Conservation (phyloP, 1,139 yeast species). For the Debaryomyces robertsiae region DNA sequence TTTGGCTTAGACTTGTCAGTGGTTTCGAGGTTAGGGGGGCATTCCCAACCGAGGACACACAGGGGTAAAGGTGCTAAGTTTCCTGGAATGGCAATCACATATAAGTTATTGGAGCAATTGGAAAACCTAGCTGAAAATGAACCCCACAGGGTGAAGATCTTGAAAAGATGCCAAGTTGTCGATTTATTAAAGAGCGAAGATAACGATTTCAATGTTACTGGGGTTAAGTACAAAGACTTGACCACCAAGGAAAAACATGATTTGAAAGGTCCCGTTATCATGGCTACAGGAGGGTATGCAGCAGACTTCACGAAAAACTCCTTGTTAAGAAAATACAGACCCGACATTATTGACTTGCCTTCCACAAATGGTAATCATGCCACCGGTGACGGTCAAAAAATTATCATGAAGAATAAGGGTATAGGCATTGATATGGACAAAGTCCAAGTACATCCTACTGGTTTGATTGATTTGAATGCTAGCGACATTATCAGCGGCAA, state of each 20-base stretch:
- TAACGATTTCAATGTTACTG: constrained; percentile 34
- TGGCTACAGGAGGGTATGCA: constrained; percentile 83
- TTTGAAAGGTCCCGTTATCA: constrained; percentile 58
- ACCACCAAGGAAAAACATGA: constrained; percentile 35
- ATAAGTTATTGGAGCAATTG: constrained; percentile 56
- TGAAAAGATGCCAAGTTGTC: constrained; percentile 57
- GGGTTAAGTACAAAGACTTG: constrained; percentile 52
- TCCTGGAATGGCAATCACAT: constrained; percentile 80
- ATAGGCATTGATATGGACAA: constrained; percentile 71
- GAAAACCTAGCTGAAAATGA: constrained; percentile 50
- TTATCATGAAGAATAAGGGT: constrained; percentile 61
- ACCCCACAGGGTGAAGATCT: constrained; percentile 54
- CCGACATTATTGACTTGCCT: constrained; percentile 63
- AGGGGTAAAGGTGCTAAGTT: constrained; percentile 65
- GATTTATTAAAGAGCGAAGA: constrained; percentile 46
- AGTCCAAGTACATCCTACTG: constrained; percentile 84
- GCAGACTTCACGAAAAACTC: constrained; percentile 58
- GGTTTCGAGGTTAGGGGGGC: constrained; percentile 75
- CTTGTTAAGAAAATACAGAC: constrained; percentile 56
- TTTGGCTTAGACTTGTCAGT: constrained; percentile 64
- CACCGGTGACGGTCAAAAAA: constrained; percentile 74
- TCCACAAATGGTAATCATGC: constrained; percentile 78
- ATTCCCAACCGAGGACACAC: constrained; percentile 73
- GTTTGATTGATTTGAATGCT: constrained; percentile 68
- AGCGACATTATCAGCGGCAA: constrained; percentile 44